Evolutionary conservation across 2,329 filamentous ascomycete species (phyloP), one percentile per base, ranked within the genome.

Genomic region (Dactylellina cionopaga): DNA sequence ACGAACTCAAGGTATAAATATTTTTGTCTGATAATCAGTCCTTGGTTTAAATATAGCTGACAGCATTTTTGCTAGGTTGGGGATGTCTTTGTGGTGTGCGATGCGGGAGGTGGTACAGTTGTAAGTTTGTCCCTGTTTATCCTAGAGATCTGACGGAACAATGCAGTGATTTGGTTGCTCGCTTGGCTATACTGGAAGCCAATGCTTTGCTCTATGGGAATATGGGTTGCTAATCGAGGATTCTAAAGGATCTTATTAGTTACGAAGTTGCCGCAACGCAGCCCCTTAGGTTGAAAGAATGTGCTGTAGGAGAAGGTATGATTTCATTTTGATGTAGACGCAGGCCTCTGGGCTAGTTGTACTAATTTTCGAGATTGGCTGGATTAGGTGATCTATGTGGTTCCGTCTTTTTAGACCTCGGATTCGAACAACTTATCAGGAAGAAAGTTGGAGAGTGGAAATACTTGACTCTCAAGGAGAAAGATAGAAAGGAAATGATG

Each of bases 181-280:
- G n/a, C n/a, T n/a, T n/a, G n/a, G n/a, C n/a, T n/a, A n/a, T n/a
- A n/a, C n/a, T n/a, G n/a, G n/a, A n/a, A n/a, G n/a, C n/a, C n/a
- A n/a, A n/a, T n/a, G n/a, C n/a, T n/a, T n/a, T n/a, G n/a, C n/a
- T n/a, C n/a, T n/a, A n/a, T n/a, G n/a, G n/a, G n/a, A n/a, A n/a
- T n/a, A n/a, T n/a, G n/a, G n/a, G n/a, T n/a, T n/a, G n/a, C 37
- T 35, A 11, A 17, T 2, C 25, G n/a, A 15, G n/a, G 10, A 43
- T 43, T 15, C 24, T 33, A 22, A 46, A 63, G 49, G 85, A 86
- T 75, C 78, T 86, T n/a, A 85, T 86, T 62, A 84, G 83, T 5
- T 94, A 94, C 80, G 90, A 90, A 76, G 91, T 94, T 71, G 89
- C 89, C 51, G 90, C 90, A 1, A 79, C 92, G 2, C 87, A 87